Base-by-base conservation (phyloP, 108 stramenopile genomes). In the Ochromonas danica region DNA sequence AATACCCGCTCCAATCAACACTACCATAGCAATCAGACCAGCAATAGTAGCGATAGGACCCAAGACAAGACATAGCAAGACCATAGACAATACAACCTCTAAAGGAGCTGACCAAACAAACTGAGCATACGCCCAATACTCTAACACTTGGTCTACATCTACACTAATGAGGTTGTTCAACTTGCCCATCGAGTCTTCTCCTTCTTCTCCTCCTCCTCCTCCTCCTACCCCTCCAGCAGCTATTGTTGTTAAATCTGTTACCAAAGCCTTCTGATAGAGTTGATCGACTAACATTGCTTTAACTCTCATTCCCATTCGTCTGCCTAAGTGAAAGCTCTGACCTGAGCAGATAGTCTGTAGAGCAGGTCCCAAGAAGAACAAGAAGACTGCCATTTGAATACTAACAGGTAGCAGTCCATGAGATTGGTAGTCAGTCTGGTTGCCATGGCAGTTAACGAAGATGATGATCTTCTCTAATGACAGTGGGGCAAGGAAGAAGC, bases 141-240 rank as follows among this genome's bases (percentile, higher is more conserved):
- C 25, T 36, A 14, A 25, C 3, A 67, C 25, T 36, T 67, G 14
- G 3, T 6, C 31, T 6, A 67, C 63, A 36, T 67, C 63, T 6
- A 67, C 63, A 67, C 63, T 67, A 10, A 67, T 67, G 3, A 67
- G 25, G 25, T 67, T 67, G 63, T 67, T 67, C 17, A 67, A 33
- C 31, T 67, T 67, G 14, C 63, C 63, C 17, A 67, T 36, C 17
- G 63, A 31, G 3, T 67, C 63, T 10, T 67, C 35, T 36, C 14
- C 3, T n/a, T n/a, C n/a, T n/a, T n/a, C n/a, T n/a, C n/a, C n/a
- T n/a, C n/a, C n/a, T n/a, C n/a, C n/a, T n/a, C n/a, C n/a, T n/a
- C n/a, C n/a, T n/a, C n/a, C n/a, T n/a, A n/a, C n/a, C n/a, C n/a
- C n/a, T n/a, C n/a, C n/a, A n/a, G n/a, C n/a, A n/a, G n/a, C n/a